These are phyloP conservation scores for Phytophthora macrochlamydospora DNA, from an alignment of 352 stramenopile genomes.

Conservation along the genomic window DNA sequence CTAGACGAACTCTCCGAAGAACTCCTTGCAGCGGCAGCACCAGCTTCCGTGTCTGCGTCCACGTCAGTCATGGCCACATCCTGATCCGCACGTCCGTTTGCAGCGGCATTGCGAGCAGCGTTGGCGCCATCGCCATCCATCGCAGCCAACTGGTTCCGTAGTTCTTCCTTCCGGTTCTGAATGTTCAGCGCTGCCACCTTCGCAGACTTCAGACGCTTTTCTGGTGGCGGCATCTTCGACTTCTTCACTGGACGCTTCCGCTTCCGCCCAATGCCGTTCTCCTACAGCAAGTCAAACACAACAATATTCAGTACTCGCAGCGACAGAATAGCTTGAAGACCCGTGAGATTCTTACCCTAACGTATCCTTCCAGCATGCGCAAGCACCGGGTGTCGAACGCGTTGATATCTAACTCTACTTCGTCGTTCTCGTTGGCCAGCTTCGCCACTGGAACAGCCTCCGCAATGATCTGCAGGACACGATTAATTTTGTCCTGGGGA, in stretches of 20 bases:
- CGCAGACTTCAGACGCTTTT: slow-evolving; percentile 81
- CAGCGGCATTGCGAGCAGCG: slow-evolving; percentile 2
- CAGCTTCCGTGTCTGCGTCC: slow-evolving; percentile 38
- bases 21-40: slow-evolving; percentile 28
- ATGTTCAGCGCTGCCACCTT: slow-evolving; percentile 86
- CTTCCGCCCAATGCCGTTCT: slow-evolving; percentile 89
- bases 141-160: slow-evolving; percentile 78
- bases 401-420: slow-evolving; percentile 92
- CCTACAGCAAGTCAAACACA: slow-evolving; percentile 39
- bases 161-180: slow-evolving; percentile 66
- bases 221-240: slow-evolving; percentile 53
- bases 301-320: slow-evolving; percentile 24
- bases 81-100: slow-evolving; percentile 36
- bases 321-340: slow-evolving; percentile 19
- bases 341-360: slow-evolving; percentile 71
- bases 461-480: slow-evolving; percentile 89
- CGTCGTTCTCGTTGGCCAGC: slow-evolving; percentile 82
- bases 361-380: slow-evolving; percentile 90
- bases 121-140: slow-evolving; percentile 59
- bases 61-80: slow-evolving; percentile 64
- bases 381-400: slow-evolving; percentile 87
- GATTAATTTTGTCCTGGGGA: slow-evolving; percentile 88
- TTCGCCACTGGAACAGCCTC: slow-evolving; percentile 87
- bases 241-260: slow-evolving; percentile 74
- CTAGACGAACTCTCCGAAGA: slow-evolving; percentile 77